These are phyloP conservation scores for Cyclostephanos tholiformis DNA, from an alignment of 108 stramenopile species.

Conservation along the genomic window DNA sequence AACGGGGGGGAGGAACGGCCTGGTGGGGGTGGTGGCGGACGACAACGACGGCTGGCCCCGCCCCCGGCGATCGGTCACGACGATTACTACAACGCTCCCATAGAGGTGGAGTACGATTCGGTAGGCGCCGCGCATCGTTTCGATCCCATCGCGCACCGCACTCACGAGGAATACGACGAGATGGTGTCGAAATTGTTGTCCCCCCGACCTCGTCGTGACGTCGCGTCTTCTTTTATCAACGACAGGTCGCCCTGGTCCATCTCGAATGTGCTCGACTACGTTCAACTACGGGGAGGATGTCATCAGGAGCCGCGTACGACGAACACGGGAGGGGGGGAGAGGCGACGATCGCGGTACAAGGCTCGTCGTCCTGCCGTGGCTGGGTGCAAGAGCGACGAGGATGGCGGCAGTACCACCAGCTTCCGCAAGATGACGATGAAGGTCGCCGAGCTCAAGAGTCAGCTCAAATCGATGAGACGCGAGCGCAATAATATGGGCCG, in stretches of 20 bases:
- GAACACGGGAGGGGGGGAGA: background rate
- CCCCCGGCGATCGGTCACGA: too few relatives aligned
- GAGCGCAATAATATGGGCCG: background rate
- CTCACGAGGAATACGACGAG: background rate
- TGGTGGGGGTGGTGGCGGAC: background rate
- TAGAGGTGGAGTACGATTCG: background rate
- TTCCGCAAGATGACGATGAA: background rate
- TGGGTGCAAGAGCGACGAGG: background rate
- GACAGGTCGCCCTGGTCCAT: background rate
- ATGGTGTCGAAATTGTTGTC: background rate
- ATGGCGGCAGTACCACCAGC: background rate
- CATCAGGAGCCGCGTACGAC: background rate
- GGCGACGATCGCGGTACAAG: too few relatives aligned
- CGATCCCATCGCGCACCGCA: background rate
- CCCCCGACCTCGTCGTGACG: background rate
- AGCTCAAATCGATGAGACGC: background rate
- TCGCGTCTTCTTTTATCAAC: too few relatives aligned
- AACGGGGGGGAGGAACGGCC: background rate
- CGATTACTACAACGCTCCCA: background rate
- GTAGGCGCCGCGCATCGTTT: background rate
- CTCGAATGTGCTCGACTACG: background rate
- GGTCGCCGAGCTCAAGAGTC: background rate
- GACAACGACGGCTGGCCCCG: background rate
- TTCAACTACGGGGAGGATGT: background rate
- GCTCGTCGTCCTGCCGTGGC: background rate